Base-by-base conservation (phyloP, 257 asterid species). In the Fraxinus excelsior region DNA sequence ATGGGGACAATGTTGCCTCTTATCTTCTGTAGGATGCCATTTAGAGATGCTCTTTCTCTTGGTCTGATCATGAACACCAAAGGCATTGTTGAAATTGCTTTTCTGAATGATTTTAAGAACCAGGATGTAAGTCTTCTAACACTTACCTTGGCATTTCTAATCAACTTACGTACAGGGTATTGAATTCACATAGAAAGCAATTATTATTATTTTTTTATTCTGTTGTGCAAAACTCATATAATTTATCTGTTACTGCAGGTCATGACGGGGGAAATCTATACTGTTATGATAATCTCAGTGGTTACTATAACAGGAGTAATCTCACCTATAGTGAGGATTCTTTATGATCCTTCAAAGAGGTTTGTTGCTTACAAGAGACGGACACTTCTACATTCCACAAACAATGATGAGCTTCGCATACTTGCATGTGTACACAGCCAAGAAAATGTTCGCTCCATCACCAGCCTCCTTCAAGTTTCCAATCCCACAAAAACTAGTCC, bases 31-130 rank as follows among this genome's bases (percentile, higher is more conserved):
- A 79, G 94, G 84, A 78, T 89, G 88, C 91, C 94, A 12, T 67
- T 91, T 58, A 85, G 90, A 12, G 96, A 91, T 69, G 92, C 91
- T 25, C 75, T 91, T 56, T 89, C 96, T 80, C 85, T 91, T 13
- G 94, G 92, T 32, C 85, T 91, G 71, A 89, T 91, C 82, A 91
- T 91, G 92, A 91, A 91, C 81, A 75, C 91, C 68, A 91, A 87
- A 87, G 92, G 96, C 82, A 84, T 91, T 40, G 73, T 91, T 71
- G 96, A 91, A 80, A 89, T 91, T n/a, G 91, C 91, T 46, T 38
- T 89, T 79, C 82, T 91, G 74, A 89, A 71, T 76, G 81, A 86
- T 74, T 81, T 77, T 81, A 84, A 76, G 76, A 81, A 81, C 74
- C 76, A 65, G 11, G 58, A 84, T 51, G 96, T 91, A 82, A 82